Percentiles rank a stretch among this genome's conserved stretches.
These are phyloP conservation scores for Jacaranda mimosifolia DNA, from an alignment of 257 asterid genomes.

Conservation along the genomic window DNA sequence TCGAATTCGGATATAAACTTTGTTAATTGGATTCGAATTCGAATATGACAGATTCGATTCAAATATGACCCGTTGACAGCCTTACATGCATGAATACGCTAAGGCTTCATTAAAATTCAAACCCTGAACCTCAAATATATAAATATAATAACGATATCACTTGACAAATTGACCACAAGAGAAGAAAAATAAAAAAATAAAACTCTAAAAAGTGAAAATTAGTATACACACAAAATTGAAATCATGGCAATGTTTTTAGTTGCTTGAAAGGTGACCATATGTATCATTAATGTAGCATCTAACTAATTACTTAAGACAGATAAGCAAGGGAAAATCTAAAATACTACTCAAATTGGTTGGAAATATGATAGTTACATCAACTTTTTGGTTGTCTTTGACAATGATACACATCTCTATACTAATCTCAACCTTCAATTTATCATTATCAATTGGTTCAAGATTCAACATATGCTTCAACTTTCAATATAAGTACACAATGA, in stretches of 20 bases:
- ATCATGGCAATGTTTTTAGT: not conserved
- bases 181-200: not conserved
- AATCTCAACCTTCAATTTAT: not conserved
- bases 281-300: not conserved
- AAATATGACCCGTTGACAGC: no score
- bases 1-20: no score
- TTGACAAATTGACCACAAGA: no score
- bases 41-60: no score
- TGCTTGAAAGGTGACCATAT: not conserved
- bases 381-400: slow-evolving; percentile 5
- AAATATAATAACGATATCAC: no score
- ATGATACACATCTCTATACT: slow-evolving; percentile 4
- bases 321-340: not conserved
- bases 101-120: no score
- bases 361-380: slow-evolving; percentile 3
- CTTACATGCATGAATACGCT: no score
- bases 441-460: not conserved
- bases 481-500: not conserved
- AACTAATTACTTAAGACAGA: not conserved
- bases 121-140: no score
- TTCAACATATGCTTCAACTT: not conserved
- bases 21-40: no score
- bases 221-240: not conserved
- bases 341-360: not conserved
- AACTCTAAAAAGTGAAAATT: not conserved